phyloP scores from a whole-genome alignment of 2,329 filamentous ascomycete genomes.

The Pseudogymnoascus sp. region DNA sequence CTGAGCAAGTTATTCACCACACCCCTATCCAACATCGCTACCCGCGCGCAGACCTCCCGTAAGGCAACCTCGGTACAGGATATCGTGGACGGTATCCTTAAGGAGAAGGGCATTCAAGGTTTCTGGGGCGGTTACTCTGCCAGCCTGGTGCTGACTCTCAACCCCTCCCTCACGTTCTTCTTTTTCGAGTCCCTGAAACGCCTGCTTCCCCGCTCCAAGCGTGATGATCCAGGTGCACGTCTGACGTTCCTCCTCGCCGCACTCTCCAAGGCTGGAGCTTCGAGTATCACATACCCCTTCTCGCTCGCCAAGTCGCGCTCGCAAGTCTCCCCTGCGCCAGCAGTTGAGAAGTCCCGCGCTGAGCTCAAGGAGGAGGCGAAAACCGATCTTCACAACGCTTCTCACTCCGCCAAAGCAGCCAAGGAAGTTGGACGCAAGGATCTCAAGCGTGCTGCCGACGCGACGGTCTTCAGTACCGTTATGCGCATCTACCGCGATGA shows the following conservation, averaged over 20 bases:
- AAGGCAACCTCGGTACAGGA: constrained; percentile 37
- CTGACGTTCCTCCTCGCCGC: constrained; percentile 63
- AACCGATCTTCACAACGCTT: constrained; percentile 21
- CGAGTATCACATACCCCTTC: constrained; percentile 74
- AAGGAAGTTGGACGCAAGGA: constrained; percentile 18
- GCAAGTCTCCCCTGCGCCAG: constrained; percentile 48
- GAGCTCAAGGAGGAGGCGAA: constrained; percentile 22
- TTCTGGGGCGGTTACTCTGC: constrained; percentile 89
- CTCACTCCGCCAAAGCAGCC: constrained; percentile 27
- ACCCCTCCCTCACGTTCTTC: constrained; percentile 80
- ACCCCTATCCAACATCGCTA: constrained; percentile 74
- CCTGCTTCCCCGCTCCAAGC: constrained; percentile 45
- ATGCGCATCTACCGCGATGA: constrained; percentile 51
- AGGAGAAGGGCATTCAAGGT: constrained; percentile 63
- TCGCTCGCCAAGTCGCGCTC: constrained; percentile 75
- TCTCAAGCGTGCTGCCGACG: constrained; percentile 24
- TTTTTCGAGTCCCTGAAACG: constrained; percentile 65
- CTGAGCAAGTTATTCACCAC: constrained; percentile 69
- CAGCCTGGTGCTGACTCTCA: constrained; percentile 69
- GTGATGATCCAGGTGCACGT: constrained; percentile 42
- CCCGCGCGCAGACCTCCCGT: constrained; percentile 62
- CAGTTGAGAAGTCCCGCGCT: constrained; percentile 23
- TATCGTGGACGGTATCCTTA: constrained; percentile 54
- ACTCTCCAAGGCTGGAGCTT: constrained; percentile 68
- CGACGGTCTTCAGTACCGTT: constrained; percentile 57